Evolutionary conservation across 306 rosid genomes (phyloP).

Genomic region (Prosopis cineraria): DNA sequence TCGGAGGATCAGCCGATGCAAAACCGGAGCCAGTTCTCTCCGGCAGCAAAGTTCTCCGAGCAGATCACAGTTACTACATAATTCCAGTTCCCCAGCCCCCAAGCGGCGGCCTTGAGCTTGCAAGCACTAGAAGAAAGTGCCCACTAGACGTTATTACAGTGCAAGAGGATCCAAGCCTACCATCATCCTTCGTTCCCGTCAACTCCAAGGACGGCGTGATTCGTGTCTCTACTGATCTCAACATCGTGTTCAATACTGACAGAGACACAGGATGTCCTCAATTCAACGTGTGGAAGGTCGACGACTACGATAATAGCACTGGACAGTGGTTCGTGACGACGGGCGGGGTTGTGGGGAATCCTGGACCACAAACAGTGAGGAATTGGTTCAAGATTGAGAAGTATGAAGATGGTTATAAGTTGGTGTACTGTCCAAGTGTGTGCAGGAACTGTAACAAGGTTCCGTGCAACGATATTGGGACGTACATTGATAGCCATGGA

Average conservation of each 20-base stretch:
- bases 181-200: conserved; percentile 27
- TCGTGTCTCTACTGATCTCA: conserved; percentile 44
- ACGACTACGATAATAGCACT: not conserved
- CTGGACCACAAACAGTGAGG: conserved; percentile 16
- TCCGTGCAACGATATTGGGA: conserved; percentile 45
- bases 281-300: conserved; percentile 53
- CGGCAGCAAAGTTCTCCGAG: conserved; percentile 29
- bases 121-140: conserved; percentile 24
- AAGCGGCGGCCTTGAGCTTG: conserved; percentile 43
- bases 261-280: conserved; percentile 6
- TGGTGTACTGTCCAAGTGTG: conserved; percentile 67
- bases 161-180: not conserved
- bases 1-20: conserved; percentile 17
- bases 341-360: conserved; percentile 47
- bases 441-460: conserved; percentile 44
- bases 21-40: conserved; percentile 34
- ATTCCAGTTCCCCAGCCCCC: conserved; percentile 24
- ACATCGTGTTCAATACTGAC: conserved; percentile 40
- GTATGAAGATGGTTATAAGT: conserved; percentile 41
- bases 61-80: conserved; percentile 29
- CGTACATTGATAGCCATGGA: conserved; percentile 12
- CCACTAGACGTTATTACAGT: conserved; percentile 48
- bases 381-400: conserved; percentile 54
- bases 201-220: conserved; percentile 41
- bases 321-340: conserved; percentile 36